Evolutionary conservation across 2,329 filamentous ascomycete species (phyloP).

Genomic region (Grosmannia penicillata): DNA sequence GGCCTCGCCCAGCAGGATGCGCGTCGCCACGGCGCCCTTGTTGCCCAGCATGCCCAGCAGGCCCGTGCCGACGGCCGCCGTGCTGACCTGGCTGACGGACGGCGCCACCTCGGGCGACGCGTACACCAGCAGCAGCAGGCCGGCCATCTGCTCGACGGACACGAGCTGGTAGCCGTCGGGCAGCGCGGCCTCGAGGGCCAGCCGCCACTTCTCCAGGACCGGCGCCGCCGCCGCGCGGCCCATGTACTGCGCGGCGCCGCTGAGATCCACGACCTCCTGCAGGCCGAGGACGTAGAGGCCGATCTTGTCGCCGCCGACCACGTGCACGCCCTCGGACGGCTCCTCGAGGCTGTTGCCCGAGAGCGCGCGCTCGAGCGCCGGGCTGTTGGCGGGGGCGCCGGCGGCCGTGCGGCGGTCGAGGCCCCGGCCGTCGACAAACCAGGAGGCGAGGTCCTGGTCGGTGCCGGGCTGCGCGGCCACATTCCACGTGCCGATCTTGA

Average conservation of each 20-base stretch:
- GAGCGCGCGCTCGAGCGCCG: slow-evolving; percentile 23
- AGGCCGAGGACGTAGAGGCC: slow-evolving; percentile 82
- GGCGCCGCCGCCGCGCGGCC: slow-evolving; percentile 38
- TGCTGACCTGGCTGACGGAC: slow-evolving; percentile 69
- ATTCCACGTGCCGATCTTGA: slow-evolving; percentile 95
- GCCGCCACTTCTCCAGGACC: slow-evolving; percentile 64
- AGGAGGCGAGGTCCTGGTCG: slow-evolving; percentile 73
- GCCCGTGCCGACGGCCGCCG: slow-evolving; percentile 72
- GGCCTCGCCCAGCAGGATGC: slow-evolving; percentile 76
- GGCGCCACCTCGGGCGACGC: slow-evolving; percentile 62
- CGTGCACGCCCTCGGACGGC: slow-evolving; percentile 18
- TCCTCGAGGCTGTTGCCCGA: slow-evolving; percentile 27
- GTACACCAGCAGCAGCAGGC: slow-evolving; percentile 72
- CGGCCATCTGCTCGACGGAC: slow-evolving; percentile 72
- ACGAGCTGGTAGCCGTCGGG: slow-evolving; percentile 65
- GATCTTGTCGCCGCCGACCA: slow-evolving; percentile 52
- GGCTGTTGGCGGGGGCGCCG: slow-evolving; percentile 28
- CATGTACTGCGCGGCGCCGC: slow-evolving; percentile 64
- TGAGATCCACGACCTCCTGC: slow-evolving; percentile 84
- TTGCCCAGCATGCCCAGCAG: slow-evolving; percentile 90
- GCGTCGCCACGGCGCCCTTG: slow-evolving; percentile 75
- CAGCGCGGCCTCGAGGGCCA: slow-evolving; percentile 55
- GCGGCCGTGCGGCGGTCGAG: slow-evolving; percentile 48
- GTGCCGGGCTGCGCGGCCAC: slow-evolving; percentile 73
- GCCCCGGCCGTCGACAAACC: slow-evolving; percentile 72